phyloP scores from a whole-genome alignment of 495 filamentous ascomycete species.

The Hypoxylon cercidicola region DNA sequence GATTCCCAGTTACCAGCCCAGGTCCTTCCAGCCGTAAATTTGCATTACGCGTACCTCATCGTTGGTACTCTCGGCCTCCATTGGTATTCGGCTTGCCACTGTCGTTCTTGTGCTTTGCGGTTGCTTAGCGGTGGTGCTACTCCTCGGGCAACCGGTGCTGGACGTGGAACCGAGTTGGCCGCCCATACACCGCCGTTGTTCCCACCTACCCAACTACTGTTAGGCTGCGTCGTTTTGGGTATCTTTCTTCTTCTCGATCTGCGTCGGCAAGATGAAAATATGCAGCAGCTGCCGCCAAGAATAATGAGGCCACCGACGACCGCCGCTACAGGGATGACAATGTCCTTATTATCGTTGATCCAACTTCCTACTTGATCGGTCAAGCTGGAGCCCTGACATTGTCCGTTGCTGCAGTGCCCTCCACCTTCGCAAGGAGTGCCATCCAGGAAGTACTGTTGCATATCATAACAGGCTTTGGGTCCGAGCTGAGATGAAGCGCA shows the following conservation, averaged over 20 bases:
- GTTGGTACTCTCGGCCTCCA: constrained; percentile 28
- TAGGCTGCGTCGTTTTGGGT: constrained; percentile 36
- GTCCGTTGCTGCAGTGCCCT: constrained; percentile 79
- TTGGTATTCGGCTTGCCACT: constrained; percentile 33
- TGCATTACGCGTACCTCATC: constrained; percentile 41
- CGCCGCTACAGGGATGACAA: constrained; percentile 77
- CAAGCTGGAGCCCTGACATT: constrained; percentile 71
- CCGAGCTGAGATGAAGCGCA: constrained; percentile 80
- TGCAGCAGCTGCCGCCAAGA: constrained; percentile 69
- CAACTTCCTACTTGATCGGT: constrained; percentile 70
- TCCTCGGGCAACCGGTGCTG: constrained; percentile 25
- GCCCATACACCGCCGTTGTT: constrained; percentile 26
- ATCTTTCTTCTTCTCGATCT: constrained; percentile 40
- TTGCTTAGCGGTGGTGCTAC: not conserved
- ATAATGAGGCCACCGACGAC: constrained; percentile 76
- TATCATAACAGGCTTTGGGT: constrained; percentile 70
- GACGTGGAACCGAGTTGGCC: constrained; percentile 8
- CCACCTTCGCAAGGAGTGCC: constrained; percentile 88
- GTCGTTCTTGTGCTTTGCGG: constrained; percentile 29
- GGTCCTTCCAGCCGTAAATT: constrained; percentile 15
- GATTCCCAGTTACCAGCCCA: constrained; percentile 42
- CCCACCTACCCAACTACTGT: constrained; percentile 42
- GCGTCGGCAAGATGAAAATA: constrained; percentile 65
- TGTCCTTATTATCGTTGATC: constrained; percentile 74
- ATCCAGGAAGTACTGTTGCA: constrained; percentile 94